Percentiles rank a stretch among this genome's conserved stretches.
Conservation (phyloP, 805 yeast genomes). For the Yarrowia sp. region DNA sequence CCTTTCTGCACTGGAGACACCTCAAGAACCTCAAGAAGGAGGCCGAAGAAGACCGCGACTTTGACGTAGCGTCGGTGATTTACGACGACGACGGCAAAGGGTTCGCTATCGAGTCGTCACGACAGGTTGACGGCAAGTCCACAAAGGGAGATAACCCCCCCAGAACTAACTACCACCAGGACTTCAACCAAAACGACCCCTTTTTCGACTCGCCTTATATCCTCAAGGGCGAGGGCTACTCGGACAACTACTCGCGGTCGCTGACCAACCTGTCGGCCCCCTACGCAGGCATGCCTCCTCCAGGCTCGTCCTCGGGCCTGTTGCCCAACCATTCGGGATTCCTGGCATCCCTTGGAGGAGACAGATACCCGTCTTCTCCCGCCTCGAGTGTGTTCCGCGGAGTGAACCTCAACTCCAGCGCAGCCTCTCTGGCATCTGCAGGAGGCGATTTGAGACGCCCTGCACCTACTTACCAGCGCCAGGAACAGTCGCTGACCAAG, state of each 20-base stretch:
- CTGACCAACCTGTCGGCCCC: slow-evolving; percentile 13
- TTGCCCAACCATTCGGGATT: slow-evolving; percentile 24
- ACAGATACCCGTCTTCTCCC: slow-evolving; percentile 33
- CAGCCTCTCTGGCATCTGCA: slow-evolving; percentile 6
- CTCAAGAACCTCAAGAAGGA: slow-evolving; percentile 49
- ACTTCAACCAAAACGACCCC: slow-evolving; percentile 34
- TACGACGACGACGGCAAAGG: slow-evolving; percentile 41
- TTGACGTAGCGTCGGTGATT: slow-evolving; percentile 51
- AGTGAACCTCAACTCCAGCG: background rate
- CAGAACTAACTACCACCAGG: slow-evolving; percentile 14
- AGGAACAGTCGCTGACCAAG: background rate
- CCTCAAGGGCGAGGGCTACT: slow-evolving; percentile 29
- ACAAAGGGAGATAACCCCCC: background rate
- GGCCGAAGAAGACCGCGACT: slow-evolving; percentile 49
- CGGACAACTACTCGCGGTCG: slow-evolving; percentile 30
- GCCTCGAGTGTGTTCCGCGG: slow-evolving; percentile 11
- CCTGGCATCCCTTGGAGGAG: slow-evolving; percentile 24
- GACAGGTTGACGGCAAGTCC: background rate
- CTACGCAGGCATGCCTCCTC: slow-evolving; percentile 18
- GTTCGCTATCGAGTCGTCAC: background rate
- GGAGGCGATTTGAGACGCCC: slow-evolving; percentile 2
- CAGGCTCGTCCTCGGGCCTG: slow-evolving; percentile 2
- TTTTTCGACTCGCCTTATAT: slow-evolving; percentile 34
- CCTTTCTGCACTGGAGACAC: slow-evolving; percentile 50
- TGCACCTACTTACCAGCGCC: slow-evolving; percentile 11